A percentile compares a stretch with the other conserved stretches of the same genome.
Conservation (phyloP, 1,139 yeast species). For the Scheffersomyces quercinus region DNA sequence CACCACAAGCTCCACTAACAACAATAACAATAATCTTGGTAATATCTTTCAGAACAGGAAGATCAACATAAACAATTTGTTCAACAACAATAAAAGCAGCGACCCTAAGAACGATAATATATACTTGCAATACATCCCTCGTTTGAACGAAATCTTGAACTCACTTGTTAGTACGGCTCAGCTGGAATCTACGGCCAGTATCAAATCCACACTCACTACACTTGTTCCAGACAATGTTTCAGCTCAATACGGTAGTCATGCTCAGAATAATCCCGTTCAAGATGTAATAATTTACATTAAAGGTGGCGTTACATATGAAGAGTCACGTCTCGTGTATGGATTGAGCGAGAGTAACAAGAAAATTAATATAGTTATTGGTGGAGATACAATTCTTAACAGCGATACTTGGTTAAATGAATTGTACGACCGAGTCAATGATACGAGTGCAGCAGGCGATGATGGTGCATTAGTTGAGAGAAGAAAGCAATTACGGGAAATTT, state of each 20-base stretch:
- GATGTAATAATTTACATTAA: slow-evolving; percentile 79
- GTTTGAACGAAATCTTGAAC: slow-evolving; percentile 51
- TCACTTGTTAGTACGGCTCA: slow-evolving; percentile 15
- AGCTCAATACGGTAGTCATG: slow-evolving; percentile 30
- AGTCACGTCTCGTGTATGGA: slow-evolving; percentile 78
- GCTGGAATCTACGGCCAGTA: slow-evolving; percentile 7
- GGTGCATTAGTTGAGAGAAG: slow-evolving; percentile 11
- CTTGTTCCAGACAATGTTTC: slow-evolving; percentile 27
- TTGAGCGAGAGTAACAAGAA: slow-evolving; percentile 56
- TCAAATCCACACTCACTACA: slow-evolving; percentile 10
- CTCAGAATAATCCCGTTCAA: slow-evolving; percentile 47
- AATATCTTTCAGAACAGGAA: slow-evolving; percentile 26
- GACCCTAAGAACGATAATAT: slow-evolving; percentile 45
- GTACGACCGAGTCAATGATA: slow-evolving; percentile 25
- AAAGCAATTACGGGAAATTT: slow-evolving; percentile 27
- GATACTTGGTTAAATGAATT: slow-evolving; percentile 46
- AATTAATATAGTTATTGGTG: slow-evolving; percentile 65
- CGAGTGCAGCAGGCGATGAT: not conserved
- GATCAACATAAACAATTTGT: slow-evolving; percentile 24
- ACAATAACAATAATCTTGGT: slow-evolving; percentile 23
- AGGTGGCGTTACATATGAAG: slow-evolving; percentile 94
- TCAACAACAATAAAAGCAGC: slow-evolving; percentile 15
- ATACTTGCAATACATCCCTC: slow-evolving; percentile 73
- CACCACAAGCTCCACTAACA: slow-evolving; percentile 5
- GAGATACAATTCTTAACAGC: slow-evolving; percentile 69